Base-by-base conservation (phyloP, 805 yeast species). In the Cyberlindnera maritima region DNA sequence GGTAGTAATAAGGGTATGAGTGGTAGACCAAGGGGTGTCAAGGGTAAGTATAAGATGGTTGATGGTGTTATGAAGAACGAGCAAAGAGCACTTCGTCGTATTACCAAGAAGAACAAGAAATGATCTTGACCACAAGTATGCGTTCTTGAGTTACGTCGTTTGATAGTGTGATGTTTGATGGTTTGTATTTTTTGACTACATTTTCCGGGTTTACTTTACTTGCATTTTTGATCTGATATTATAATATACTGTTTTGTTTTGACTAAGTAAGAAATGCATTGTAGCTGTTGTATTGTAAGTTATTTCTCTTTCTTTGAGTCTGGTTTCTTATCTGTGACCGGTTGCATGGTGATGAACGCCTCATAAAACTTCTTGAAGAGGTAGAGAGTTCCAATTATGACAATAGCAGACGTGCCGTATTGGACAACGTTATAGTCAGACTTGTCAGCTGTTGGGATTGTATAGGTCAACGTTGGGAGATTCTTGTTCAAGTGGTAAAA, bases 41-140 rank as follows among this genome's bases (percentile, higher is more conserved):
- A 83, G 68, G 99, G 99, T 70, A 90, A 88, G 66, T 94, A 94
- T 74, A 94, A 88, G 84, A 94, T 94, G 99, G 98, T 94, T 58
- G 99, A 94, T 70, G 98, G 98, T 75, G 88, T 84, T 18, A 75
- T 89, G 85, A 94, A 94, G 87, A 94, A 94, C 67, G 99, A 94
- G 71, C 91, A 86, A 76, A 77, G 99, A 57, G 97, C 98, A 13
- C 74, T 92, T 62, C 83, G 79, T 63, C 83, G 98, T 65, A 88
- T 91, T 56, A 86, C 89, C 21, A 94, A 91, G 77, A 89, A 88
- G 73, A 76, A 84, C 62, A 86, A 80, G 70, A 85, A 85, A 65
- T 70, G 65, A 61, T 39, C 19, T 18, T 15, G 21, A 21, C n/a
- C n/a, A n/a, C n/a, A n/a, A n/a, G n/a, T n/a, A n/a, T n/a, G n/a